Conservation (phyloP, 1,284 basidiomycete species). For the Trametes hirsuta region DNA sequence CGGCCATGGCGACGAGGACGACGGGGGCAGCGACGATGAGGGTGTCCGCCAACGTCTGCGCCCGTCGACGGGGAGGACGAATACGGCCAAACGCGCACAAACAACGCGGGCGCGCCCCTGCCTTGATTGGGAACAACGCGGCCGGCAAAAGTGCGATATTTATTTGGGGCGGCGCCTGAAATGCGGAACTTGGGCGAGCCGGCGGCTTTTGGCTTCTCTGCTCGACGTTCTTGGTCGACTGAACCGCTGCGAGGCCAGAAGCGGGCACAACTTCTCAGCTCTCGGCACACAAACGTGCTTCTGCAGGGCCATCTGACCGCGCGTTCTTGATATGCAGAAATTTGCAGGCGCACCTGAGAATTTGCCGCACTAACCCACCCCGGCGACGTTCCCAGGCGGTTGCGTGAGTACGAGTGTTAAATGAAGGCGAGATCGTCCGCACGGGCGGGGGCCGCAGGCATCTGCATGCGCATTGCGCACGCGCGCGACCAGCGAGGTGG, state of each 20-base stretch:
- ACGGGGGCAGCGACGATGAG: conserved; percentile 9
- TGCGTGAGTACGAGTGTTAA: background rate
- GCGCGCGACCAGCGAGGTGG: conserved; percentile 2
- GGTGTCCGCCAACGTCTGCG: conserved; percentile 13
- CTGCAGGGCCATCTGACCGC: conserved; percentile 14
- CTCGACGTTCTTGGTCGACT: conserved; percentile 3
- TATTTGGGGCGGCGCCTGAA: background rate
- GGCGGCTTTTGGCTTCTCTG: background rate
- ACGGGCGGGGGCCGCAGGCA: background rate
- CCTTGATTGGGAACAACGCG: background rate
- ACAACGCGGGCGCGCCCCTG: conserved; percentile 3
- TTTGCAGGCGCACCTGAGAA: conserved; percentile 7
- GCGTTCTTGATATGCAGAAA: conserved; percentile 14
- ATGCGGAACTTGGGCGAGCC: background rate
- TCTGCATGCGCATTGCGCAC: background rate
- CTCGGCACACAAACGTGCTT: conserved; percentile 11
- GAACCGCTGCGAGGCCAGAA: conserved; percentile 8
- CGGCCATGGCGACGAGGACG: conserved; percentile 44
- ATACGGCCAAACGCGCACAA: conserved; percentile 11
- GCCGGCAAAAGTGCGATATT: background rate
- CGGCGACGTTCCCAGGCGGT: conserved; percentile 1
- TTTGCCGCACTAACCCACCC: conserved; percentile 3
- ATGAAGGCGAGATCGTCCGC: background rate
- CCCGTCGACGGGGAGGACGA: conserved; percentile 9
- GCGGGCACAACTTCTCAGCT: conserved; percentile 10